Percentiles rank a stretch among this genome's conserved stretches.
These are phyloP conservation scores for Adenanthera pavonina DNA, from an alignment of 306 rosid genomes.

Conservation along the genomic window DNA sequence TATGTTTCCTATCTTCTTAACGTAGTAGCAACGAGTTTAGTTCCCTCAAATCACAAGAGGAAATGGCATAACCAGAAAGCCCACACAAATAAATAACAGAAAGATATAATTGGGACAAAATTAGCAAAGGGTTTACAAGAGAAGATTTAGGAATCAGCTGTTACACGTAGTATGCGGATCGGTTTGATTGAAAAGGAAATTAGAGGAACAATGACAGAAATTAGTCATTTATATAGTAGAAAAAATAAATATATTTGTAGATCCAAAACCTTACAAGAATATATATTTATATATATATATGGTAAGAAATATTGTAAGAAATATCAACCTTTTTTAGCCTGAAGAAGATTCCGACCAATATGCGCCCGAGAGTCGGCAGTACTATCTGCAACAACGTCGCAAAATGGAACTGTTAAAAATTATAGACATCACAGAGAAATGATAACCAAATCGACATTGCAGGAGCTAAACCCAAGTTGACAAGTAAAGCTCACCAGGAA, in stretches of 20 bases:
- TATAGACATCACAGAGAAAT: not conserved
- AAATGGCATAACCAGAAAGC: not conserved
- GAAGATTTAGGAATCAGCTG: not conserved
- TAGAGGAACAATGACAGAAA: not conserved
- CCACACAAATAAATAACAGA: constrained; percentile 6
- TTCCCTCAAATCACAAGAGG: constrained; percentile 24
- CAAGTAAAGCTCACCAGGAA: constrained; percentile 51
- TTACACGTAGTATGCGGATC: not conserved
- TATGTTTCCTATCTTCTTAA: not conserved
- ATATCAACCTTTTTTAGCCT: constrained; percentile 71
- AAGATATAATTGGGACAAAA: not conserved
- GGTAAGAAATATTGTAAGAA: constrained; percentile 3
- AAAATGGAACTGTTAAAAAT: not conserved
- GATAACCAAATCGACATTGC: not conserved
- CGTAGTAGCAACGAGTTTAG: not conserved
- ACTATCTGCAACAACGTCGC: constrained; percentile 52
- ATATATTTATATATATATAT: too few relatives aligned
- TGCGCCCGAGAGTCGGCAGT: constrained; percentile 54
- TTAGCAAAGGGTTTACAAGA: not conserved
- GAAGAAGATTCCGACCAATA: constrained; percentile 77
- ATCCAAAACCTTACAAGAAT: constrained; percentile 32
- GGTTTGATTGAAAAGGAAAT: not conserved
- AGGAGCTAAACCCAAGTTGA: not conserved
- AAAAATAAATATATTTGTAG: constrained; percentile 11
- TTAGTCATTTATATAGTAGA: not conserved